These are phyloP conservation scores for Alternaria sp. DNA, from an alignment of 2,329 filamentous ascomycete species.

Conservation along the genomic window DNA sequence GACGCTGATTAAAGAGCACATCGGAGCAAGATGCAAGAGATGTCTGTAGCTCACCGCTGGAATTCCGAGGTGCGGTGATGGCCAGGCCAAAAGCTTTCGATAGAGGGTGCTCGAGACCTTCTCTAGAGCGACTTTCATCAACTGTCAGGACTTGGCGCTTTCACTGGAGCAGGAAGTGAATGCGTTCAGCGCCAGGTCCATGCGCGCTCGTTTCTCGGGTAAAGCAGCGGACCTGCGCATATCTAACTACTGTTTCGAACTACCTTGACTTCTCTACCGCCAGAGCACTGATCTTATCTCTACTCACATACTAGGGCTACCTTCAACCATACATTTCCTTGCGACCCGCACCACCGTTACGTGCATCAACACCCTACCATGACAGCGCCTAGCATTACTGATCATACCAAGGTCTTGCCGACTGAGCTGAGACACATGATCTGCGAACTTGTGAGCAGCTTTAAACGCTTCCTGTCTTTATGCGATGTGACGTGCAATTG, in stretches of 20 bases:
- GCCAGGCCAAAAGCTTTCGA: too few relatives aligned
- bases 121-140: not conserved
- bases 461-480: not conserved
- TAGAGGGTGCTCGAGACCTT: not conserved
- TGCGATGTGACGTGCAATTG: not conserved
- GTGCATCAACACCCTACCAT: not conserved
- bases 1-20: too few relatives aligned
- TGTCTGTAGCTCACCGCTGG: too few relatives aligned
- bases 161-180: not conserved
- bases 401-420: not conserved
- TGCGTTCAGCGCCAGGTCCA: not conserved
- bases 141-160: not conserved
- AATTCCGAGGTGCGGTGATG: not conserved
- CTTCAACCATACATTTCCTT: not conserved
- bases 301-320: not conserved
- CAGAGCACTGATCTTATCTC: not conserved
- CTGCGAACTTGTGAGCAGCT: not conserved
- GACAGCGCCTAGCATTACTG: not conserved
- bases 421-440: not conserved
- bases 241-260: not conserved
- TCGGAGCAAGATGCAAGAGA: too few relatives aligned
- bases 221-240: not conserved
- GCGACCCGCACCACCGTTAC: not conserved
- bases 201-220: not conserved
- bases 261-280: not conserved